Evolutionary conservation across 805 yeast genomes (phyloP), one percentile per base, ranked within the genome.

Genomic region (Starmerella roubikii): DNA sequence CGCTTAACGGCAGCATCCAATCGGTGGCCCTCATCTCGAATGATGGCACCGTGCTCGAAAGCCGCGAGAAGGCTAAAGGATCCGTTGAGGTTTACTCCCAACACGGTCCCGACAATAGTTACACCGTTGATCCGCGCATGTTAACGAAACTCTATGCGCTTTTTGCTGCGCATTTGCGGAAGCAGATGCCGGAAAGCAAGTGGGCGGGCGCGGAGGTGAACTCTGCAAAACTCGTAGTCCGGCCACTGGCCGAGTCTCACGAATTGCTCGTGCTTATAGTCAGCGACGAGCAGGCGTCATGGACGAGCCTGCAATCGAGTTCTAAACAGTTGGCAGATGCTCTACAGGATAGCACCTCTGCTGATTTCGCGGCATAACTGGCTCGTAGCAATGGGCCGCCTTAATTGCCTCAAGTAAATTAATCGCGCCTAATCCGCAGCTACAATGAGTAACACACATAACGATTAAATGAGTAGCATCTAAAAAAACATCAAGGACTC

Each of bases 81-180:
- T 10, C 30, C 24, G 13, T n/a, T n/a, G 31, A 29, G 12, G 26
- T 19, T 29, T 39, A 33, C 33, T 40, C 45, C 10, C 38, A 12
- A 15, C 27, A 21, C 9, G 31, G 18, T 22, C 28, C 8, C 12
- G 20, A 22, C 21, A 39, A 24, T 15, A 33, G 21, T 30, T 37
- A 19, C 42, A 11, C 25, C 4, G 40, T 44, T n/a, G 28, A 33
- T 27, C 22, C 40, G n/a, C 42, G 43, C 36, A 41, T 56, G 51
- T 52, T 53, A 30, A 56, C 58, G 5, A 54, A 54, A 29, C 50
- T 56, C 12, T 52, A 46, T 28, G 53, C 53, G 9, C 41, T 54
- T n/a, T 53, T 54, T 41, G 58, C 57, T 3, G 48, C 58, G 15
- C 43, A 53, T 30, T 42, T 46, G 10, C 55, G 57, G 55, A 40